Evolutionary conservation across 768 basidiomycete species (phyloP), one percentile per base, ranked within the genome.

Genomic region (Hydnum rufescens): DNA sequence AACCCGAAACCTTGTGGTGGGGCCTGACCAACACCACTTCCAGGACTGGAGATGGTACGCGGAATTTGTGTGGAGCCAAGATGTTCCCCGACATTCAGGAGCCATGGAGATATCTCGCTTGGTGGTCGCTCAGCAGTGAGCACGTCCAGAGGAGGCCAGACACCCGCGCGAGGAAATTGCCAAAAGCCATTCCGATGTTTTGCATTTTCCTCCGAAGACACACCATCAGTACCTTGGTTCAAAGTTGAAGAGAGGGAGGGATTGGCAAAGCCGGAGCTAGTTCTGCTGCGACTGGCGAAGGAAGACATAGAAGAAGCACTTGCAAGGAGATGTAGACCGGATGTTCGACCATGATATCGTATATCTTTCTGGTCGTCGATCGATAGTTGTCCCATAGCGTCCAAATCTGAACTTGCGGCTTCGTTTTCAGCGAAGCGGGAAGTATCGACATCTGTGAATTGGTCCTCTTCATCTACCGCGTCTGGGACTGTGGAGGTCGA

Each of bases 321-420:
- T 13, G 36, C 36, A 16, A 88, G 64, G 53, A 89, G 68, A 63
- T 89, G 77, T 56, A 89, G 64, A 1, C 86, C 85, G 54, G 82
- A 84, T 3, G 75, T 80, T 64, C 85, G 84, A 28, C 87, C 86
- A 60, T 92, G 88, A 63, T 80, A 90, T 32, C 88, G 69, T 8
- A 92, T 77, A 62, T 90, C 78, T 53, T 77, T 74, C 51, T 89
- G 82, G 66, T 92, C 88, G 59, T 92, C 88, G 58, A 92, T 60
- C 57, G 82, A 84, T 54, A 92, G 68, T 65, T 90, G 86, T 2
- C 88, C 88, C 3, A 89, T 73, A n/a, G n/a, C n/a, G n/a, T n/a
- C n/a, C n/a, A n/a, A n/a, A n/a, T n/a, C n/a, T n/a, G n/a, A n/a
- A n/a, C n/a, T n/a, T n/a, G n/a, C n/a, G n/a, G n/a, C n/a, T n/a